These are phyloP conservation scores for Bisporella sp. DNA, from an alignment of 2,329 filamentous ascomycete species.

Conservation along the genomic window DNA sequence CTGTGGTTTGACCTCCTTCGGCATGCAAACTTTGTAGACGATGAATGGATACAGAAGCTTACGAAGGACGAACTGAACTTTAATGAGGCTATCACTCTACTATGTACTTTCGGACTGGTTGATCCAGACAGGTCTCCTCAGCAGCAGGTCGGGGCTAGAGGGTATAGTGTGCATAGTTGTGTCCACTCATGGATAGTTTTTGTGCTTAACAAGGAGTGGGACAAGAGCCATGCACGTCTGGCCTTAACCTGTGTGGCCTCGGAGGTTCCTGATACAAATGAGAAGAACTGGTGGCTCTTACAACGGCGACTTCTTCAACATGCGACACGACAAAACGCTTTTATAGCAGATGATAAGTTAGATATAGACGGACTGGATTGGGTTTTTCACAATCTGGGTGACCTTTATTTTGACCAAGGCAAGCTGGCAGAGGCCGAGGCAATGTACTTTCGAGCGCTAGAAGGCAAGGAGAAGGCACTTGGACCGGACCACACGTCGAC, in stretches of 20 bases:
- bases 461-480: too few relatives aligned
- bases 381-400: slow-evolving; percentile 13
- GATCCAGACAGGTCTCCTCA: slow-evolving; percentile 5
- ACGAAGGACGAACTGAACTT: slow-evolving; percentile 9
- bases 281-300: slow-evolving; percentile 10
- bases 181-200: slow-evolving; percentile 5
- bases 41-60: slow-evolving; percentile 9
- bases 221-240: slow-evolving; percentile 2
- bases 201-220: slow-evolving; percentile 11
- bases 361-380: slow-evolving; percentile 4
- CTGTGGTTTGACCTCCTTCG: slow-evolving; percentile 38
- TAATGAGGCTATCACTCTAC: slow-evolving; percentile 6
- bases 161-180: slow-evolving; percentile 14
- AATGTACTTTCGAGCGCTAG: too few relatives aligned
- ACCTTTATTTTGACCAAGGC: slow-evolving; percentile 14
- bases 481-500: too few relatives aligned
- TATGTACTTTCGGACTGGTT: slow-evolving; percentile 10
- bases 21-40: slow-evolving; percentile 9
- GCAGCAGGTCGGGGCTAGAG: slow-evolving; percentile 3
- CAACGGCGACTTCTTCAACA: slow-evolving; percentile 4
- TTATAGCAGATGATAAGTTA: slow-evolving; percentile 7
- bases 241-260: slow-evolving; percentile 6
- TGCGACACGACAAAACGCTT: background rate
- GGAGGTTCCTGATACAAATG: slow-evolving; percentile 4
- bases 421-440: too few relatives aligned